Base-by-base conservation (phyloP, 257 asterid species). In the Handroanthus guayacan region DNA sequence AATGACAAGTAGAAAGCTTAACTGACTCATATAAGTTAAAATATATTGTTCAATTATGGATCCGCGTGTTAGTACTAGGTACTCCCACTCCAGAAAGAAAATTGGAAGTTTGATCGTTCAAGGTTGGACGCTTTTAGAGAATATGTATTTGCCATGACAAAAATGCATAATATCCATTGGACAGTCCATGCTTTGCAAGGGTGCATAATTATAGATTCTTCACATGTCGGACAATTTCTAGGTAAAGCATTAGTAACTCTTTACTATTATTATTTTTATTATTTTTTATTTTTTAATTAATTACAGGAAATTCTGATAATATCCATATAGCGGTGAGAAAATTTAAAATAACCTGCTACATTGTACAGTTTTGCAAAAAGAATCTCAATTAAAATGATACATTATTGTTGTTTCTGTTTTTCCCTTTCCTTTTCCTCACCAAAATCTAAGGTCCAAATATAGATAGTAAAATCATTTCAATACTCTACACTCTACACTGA, bases 1-100 rank as follows among this genome's bases (percentile, higher is more conserved):
- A 48, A 18, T 41, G 45, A 77, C 48, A 34, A 45, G 3, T 62
- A 72, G 66, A 69, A 0, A 16, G 16, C 63, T 66, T 31, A 69
- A 58, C 17, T 48, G 71, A 63, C 50, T 16, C 17, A n/a, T 34
- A 20, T 44, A 51, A 37, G 44, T 54, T 20, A 6, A 31, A 14
- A 3, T 9, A 12, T 34, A 25, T 58, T 72, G 9, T 44, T 10
- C 14, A 45, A 69, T 61, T 13, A 38, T n/a, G 9, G 39, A 17
- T 11, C 34, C 62, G 54, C 43, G 47, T n/a, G 44, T 57, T 68
- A 51, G 41, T 14, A 6, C 14, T 10, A n/a, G 43, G 20, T 6
- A 13, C 69, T 41, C 51, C 48, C n/a, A n/a, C n/a, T n/a, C n/a
- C n/a, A n/a, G n/a, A n/a, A n/a, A n/a, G n/a, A n/a, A n/a, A n/a